Evolutionary conservation across 768 basidiomycete genomes (phyloP).

Genomic region (Boletus fagicola): DNA sequence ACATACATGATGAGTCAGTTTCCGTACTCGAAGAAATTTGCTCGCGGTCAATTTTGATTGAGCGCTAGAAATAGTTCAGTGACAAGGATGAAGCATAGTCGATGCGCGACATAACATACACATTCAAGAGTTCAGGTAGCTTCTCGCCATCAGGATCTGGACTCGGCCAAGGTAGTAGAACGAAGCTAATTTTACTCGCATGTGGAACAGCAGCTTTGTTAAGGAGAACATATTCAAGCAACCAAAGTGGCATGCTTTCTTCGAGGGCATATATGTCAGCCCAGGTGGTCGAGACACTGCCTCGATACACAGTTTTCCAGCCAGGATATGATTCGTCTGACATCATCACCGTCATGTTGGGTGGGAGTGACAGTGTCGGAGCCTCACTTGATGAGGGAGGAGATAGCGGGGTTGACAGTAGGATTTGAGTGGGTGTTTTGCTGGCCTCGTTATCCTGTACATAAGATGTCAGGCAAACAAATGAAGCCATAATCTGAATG

Average conservation of each 20-base stretch:
- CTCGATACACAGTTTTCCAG: conserved; percentile 76
- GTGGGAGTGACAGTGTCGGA: conserved; percentile 60
- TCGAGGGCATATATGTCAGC: conserved; percentile 60
- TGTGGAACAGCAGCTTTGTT: conserved; percentile 55
- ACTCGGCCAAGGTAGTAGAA: conserved; percentile 73
- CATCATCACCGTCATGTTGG: conserved; percentile 66
- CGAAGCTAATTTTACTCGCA: conserved; percentile 81
- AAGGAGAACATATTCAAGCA: conserved; percentile 79
- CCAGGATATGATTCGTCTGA: conserved; percentile 77
- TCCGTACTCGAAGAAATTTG: conserved; percentile 79
- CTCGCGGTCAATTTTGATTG: conserved; percentile 89
- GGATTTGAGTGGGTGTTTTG: conserved; percentile 52
- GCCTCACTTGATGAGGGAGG: conserved; percentile 74
- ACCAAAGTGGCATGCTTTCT: conserved; percentile 80
- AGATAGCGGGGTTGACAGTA: conserved; percentile 54
- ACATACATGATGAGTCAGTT: conserved; percentile 79
- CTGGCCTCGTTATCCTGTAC: conserved; percentile 27
- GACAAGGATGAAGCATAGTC: background rate
- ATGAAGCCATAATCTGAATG: background rate
- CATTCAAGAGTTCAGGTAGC: conserved; percentile 80
- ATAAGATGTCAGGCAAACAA: conserved; percentile 1
- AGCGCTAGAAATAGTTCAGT: conserved; percentile 38
- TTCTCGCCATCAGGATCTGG: conserved; percentile 56
- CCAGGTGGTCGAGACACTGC: conserved; percentile 57
- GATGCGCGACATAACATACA: conserved; percentile 49